Evolutionary conservation across 805 yeast genomes (phyloP).

Genomic region (Clavispora vitiphila): DNA sequence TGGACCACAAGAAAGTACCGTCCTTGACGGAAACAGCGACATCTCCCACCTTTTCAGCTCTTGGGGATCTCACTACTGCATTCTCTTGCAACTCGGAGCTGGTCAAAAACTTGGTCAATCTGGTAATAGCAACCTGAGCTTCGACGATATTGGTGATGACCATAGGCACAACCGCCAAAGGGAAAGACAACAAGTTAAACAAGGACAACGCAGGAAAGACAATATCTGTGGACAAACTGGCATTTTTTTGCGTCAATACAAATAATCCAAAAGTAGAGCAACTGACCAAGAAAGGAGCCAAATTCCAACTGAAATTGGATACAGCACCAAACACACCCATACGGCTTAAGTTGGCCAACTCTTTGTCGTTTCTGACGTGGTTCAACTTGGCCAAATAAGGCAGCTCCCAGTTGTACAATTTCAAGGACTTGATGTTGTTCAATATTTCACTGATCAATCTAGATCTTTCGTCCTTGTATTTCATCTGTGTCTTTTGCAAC

Average conservation of each 20-base stretch:
- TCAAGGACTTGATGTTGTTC: conserved; percentile 87
- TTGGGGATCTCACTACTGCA: conserved; percentile 54
- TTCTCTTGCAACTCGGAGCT: conserved; percentile 80
- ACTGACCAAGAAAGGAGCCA: conserved; percentile 86
- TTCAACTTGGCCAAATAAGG: conserved; percentile 74
- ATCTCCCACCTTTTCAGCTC: conserved; percentile 56
- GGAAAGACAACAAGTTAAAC: conserved; percentile 86
- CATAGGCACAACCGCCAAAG: conserved; percentile 88
- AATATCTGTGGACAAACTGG: conserved; percentile 79
- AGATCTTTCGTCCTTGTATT: conserved; percentile 85
- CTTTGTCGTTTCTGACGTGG: conserved; percentile 83
- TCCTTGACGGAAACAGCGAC: conserved; percentile 55
- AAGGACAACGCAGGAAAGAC: conserved; percentile 88
- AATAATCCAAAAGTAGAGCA: conserved; percentile 85
- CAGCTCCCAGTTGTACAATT: conserved; percentile 92
- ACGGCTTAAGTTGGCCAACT: conserved; percentile 66
- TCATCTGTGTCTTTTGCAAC: conserved; percentile 83
- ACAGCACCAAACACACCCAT: conserved; percentile 72
- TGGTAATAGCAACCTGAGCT: conserved; percentile 74
- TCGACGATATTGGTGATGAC: conserved; percentile 83
- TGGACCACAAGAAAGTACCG: conserved; percentile 77
- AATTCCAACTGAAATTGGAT: conserved; percentile 70
- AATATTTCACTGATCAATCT: conserved; percentile 82
- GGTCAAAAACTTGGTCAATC: conserved; percentile 70
- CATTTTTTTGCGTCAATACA: conserved; percentile 48